Evolutionary conservation across 176 grass and related monocot species (phyloP), one percentile per base, ranked within the genome.

Genomic region (Metroxylon sagu): DNA sequence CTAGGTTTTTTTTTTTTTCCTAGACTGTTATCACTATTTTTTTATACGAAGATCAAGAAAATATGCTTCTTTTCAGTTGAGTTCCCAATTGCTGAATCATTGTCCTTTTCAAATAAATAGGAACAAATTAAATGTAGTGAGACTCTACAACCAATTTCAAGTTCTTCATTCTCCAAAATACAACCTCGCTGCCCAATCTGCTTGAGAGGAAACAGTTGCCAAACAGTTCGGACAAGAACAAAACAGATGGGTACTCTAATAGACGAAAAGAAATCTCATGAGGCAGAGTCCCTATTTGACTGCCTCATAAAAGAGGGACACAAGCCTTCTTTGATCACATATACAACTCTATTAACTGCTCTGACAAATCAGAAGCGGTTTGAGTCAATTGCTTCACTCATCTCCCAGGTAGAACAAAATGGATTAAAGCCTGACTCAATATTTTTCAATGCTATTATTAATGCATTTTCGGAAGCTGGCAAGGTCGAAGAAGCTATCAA

Each of bases 391-490:
- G 80, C 93, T 7, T 71, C 76, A 53, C 62, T 97, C 51, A 68
- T 97, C 23, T 76, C 81, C 30, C 29, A 88, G 53, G 70, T 97
- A 10, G 87, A 91, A 70, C n/a, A 69, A 27, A 69, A 72, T 18
- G 93, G 93, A n/a, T 51, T 87, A 54, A 79, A 80, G 29, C 87
- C 80, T 16, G 92, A 97, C 73, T 59, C 87, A 50, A 91, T 97
- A 59, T 97, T 88, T 69, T 88, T 85, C 71, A 97, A 97, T 71
- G 87, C 84, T 3, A 60, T 91, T 30, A 97, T 97, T 58, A 97
- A 97, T 74, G 76, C 84, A 14, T 85, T 88, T 23, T 23, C 21
- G 21, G 21, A 23, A 23, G 21, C 21, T 23, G 21, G 21, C 21
- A 23, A 23, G 21, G 21, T 30, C 57, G 71, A 80, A 4, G 92